These are phyloP conservation scores for Epichloe elymi DNA, from an alignment of 2,329 filamentous ascomycete genomes.

Conservation along the genomic window DNA sequence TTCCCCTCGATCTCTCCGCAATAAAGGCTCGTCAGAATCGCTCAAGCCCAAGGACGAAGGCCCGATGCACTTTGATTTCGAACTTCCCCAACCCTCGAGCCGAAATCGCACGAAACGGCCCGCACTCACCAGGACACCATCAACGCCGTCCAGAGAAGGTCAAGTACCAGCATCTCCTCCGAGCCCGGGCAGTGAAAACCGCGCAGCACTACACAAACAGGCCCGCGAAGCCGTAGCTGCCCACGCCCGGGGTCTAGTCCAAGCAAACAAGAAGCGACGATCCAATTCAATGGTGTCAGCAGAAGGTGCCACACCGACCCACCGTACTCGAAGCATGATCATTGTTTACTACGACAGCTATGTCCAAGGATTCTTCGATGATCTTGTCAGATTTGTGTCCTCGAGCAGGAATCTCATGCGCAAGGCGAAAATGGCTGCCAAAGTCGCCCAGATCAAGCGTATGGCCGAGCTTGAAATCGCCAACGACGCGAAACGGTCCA, in stretches of 20 bases:
- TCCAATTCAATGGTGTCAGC: conserved; percentile 39
- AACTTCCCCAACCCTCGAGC: neutral
- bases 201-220: conserved; percentile 18
- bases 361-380: conserved; percentile 71
- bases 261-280: conserved; percentile 35
- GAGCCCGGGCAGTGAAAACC: conserved; percentile 9
- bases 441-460: conserved; percentile 52
- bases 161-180: conserved; percentile 15
- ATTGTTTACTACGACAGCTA: conserved; percentile 89
- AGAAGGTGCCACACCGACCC: conserved; percentile 37
- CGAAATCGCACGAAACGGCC: conserved; percentile 1
- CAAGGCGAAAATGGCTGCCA: conserved; percentile 75
- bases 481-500: conserved; percentile 30
- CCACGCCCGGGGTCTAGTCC: conserved; percentile 32
- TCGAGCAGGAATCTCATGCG: conserved; percentile 71
- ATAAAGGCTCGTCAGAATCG: conserved; percentile 41
- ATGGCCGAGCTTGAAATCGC: conserved; percentile 46
- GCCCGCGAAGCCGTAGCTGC: conserved; percentile 32
- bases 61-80: conserved; percentile 12
- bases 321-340: conserved; percentile 61
- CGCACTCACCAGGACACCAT: conserved; percentile 7
- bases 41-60: conserved; percentile 35
- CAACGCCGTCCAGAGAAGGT: conserved; percentile 10
- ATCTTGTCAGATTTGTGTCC: conserved; percentile 69
- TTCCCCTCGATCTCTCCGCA: conserved; percentile 31